Evolutionary conservation across 345 rosid species (phyloP), one percentile per base, ranked within the genome.

Genomic region (Eucalyptus regnans): DNA sequence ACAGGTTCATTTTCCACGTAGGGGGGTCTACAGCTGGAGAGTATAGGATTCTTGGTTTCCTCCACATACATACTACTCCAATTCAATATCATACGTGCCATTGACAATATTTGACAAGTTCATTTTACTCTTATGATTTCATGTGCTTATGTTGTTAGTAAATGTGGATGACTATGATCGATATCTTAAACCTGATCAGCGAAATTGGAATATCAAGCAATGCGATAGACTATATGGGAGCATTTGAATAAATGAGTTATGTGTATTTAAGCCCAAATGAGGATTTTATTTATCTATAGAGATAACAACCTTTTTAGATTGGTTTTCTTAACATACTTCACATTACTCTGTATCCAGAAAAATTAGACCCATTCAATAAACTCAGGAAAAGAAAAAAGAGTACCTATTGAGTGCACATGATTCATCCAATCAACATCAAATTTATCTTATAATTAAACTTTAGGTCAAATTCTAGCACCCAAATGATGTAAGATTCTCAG

Each of bases 181-280:
- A 68, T 68, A 68, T 33, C 2, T 31, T 3, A 31, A 31, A 15
- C 23, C 7, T 12, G 0, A 17, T 68, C 7, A 5, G 4, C 3
- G 23, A 66, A 66, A 66, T 66, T 1, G 12, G 20, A 66, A 66
- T 66, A 66, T 31, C 79, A 66, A 66, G 22, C 22, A 16, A 33
- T 33, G 23, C 1, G 2, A 68, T 18, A 18, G 12, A 68, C 3
- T 9, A 22, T 9, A 68, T 5, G 13, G 0, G 44, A 68, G 11
- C 23, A 37, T 71, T 71, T 18, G 81, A 18, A 33, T 71, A 18
- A 16, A 37, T 0, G 7, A 71, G 25, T 71, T 9, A 18, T 18
- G 18, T 17, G 46, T 71, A 37, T 37, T 18, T 17, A 37, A 3
- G 2, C 6, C 81, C 46, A 71, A 33, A 18, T 37, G 22, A 37